Evolutionary conservation across 2,329 filamentous ascomycete genomes (phyloP), one percentile per base, ranked within the genome.

Genomic region (Lasiodiplodia citricola): DNA sequence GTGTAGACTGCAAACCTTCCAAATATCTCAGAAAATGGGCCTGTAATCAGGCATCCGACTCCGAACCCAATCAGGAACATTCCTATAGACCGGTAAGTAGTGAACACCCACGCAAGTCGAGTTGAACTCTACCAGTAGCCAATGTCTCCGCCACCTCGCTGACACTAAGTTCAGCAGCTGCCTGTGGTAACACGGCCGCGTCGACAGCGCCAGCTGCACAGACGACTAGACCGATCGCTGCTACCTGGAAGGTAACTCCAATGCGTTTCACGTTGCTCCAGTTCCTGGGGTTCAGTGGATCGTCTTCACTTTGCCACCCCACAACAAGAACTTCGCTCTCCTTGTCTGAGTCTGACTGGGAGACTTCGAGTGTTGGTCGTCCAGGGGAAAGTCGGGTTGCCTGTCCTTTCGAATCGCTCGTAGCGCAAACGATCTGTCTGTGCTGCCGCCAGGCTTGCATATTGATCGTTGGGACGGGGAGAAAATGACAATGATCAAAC

Each of bases 151-250:
- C 82, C 3, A 87, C 83, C 50, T 86, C 78, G 31, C 81, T 82
- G 0, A 87, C 85, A 0, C 81, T 79, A 50, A 87, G 84, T 0
- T 82, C 81, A 18, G 72, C 72, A 0, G 81, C 79, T 0, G 84
- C 85, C 69, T 85, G 81, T 0, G 78, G 77, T 0, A 86, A 70
- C 1, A 85, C 82, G 0, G 80, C 81, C 1, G 84, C 83, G 64
- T 87, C 85, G 52, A 88, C 85, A 1, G 83, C 78, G 8, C 82
- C 81, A 1, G 87, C 83, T 0, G 84, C 79, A 28, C 83, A 82
- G 0, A 80, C 84, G 44, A 88, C 84, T 1, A 28, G 25, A 28
- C 4, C 25, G 25, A 28, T 28, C 2, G 70, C 66, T 2, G 78
- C 75, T 8, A 81, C 75, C 50, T 77, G 71, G 21, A 76, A 68